Base-by-base conservation (phyloP, 2,329 filamentous ascomycete species). In the Grosmannia clavigera region DNA sequence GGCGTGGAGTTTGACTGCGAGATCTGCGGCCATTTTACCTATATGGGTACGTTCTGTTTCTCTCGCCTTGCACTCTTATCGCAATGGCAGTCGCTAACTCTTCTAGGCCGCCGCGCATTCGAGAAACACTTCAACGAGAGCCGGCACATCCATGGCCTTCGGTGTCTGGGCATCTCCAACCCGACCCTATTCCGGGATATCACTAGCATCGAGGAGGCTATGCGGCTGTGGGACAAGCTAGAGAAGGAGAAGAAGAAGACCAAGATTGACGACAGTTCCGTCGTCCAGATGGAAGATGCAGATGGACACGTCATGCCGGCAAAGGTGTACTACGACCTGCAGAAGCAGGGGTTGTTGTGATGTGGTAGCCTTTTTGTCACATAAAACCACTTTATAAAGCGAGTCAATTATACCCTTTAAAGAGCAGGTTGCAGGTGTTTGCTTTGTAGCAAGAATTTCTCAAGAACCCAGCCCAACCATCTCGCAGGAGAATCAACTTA, bases 241-340 rank as follows among this genome's bases (percentile, higher is more conserved):
- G 87, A 95, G 71, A 79, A 84, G 61, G 91, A 96, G 66, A 87
- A 88, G 73, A 90, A 88, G 78, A 86, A 84, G 72, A 84, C 84
- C 64, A 87, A 85, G 70, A 78, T 86, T 0, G 84, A 86, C 63
- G 87, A 88, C 53, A 90, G 92, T 48, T 90, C 87, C 62, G 83
- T 99, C 11, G 90, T 97, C 57, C 91, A 99, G 78, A 99, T 99
- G 94, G 94, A 99, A 78, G 94, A 99, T 72, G 88, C 84, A 0
- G 89, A 95, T 70, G 94, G 94, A 55, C 97, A 99, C 68, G 94
- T 99, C 61, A 99, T 99, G 94, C 94, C 95, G 0, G 91, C 96
- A 76, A 95, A 96, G 79, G 92, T 99, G 59, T 99, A 96, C 72
- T 86, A 92, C 65, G 94, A 99, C 79, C 75, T 97, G 73, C 88